Base-by-base conservation (phyloP, 441 rosid genomes). In the Metrosideros polymorpha region DNA sequence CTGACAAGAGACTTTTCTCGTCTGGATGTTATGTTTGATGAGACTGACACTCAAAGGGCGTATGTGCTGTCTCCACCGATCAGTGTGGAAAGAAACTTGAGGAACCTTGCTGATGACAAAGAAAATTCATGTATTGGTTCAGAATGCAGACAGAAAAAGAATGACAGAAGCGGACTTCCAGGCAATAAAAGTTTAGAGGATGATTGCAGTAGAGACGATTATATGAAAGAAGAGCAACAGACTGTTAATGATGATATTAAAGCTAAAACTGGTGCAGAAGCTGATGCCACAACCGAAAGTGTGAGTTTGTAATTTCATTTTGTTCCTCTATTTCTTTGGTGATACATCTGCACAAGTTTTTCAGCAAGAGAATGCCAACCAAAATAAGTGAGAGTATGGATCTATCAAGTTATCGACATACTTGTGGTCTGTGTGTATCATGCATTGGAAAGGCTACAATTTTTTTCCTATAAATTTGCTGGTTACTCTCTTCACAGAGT, bases 1-100 rank as follows among this genome's bases (percentile, higher is more conserved):
- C 92, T 95, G 91, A 90, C 93, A 84, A 91, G 92, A 89, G 98
- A 96, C 86, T 94, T 95, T 88, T 94, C 98, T 52, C 92, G 94
- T 83, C 91, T 96, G 91, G 99, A 98, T 89, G 96, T 95, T 86
- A 87, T 94, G 90, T 86, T 94, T 86, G 93, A 94, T 85, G 96
- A 92, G 87, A 89, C 86, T 85, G 92, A 87, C 86, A 82, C 86
- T 47, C 89, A 88, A 57, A 90, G 86, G 42, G 85, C 91, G 82
- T 86, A 92, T 88, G 59, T 42, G 47, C 76, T 61, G 45, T 90
- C 95, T 87, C 91, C 94, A 82, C 91, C 90, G 82, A 89, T 89
- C 79, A 76, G 90, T 53, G 85, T 85, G 85, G 89, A 89, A 87
- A 86, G 83, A 83, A 92, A 57, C 85, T 87, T 88, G 83, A 91